Conservation (phyloP, 2,329 filamentous ascomycete genomes). For the Pyrenophora tritici-repentis region DNA sequence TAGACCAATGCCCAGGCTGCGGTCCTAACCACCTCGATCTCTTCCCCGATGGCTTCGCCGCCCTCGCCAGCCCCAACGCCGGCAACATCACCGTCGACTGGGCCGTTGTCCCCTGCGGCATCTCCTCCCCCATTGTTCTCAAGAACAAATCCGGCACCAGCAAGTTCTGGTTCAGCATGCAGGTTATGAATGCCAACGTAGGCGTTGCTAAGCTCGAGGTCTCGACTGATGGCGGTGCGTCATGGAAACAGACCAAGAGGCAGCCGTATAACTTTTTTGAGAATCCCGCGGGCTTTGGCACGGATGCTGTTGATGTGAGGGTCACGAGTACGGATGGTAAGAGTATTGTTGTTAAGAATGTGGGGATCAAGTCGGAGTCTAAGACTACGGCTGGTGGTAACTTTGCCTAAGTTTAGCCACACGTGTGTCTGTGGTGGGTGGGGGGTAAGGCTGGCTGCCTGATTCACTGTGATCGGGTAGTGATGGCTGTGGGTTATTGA, state of each 20-base stretch:
- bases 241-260: constrained; percentile 63
- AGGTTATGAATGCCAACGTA: constrained; percentile 67
- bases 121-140: constrained; percentile 56
- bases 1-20: constrained; percentile 63
- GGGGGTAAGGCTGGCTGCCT: neutral
- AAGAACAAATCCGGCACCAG: constrained; percentile 61
- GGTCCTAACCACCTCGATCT: constrained; percentile 61
- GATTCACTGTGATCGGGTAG: neutral
- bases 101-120: constrained; percentile 58
- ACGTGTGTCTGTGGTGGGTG: neutral
- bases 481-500: neutral
- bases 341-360: constrained; percentile 57
- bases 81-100: constrained; percentile 59
- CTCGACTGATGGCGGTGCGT: constrained; percentile 62
- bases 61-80: constrained; percentile 51
- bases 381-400: constrained; percentile 39
- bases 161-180: constrained; percentile 63
- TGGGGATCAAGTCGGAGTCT: constrained; percentile 50
- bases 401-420: constrained; percentile 28
- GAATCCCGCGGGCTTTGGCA: constrained; percentile 62
- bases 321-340: constrained; percentile 61
- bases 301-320: constrained; percentile 59
- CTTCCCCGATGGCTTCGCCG: constrained; percentile 57
- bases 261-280: constrained; percentile 64
- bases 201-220: constrained; percentile 63